Evolutionary conservation across 805 yeast species (phyloP), one percentile per base, ranked within the genome.

Genomic region (Kodamaea jinghongensis): DNA sequence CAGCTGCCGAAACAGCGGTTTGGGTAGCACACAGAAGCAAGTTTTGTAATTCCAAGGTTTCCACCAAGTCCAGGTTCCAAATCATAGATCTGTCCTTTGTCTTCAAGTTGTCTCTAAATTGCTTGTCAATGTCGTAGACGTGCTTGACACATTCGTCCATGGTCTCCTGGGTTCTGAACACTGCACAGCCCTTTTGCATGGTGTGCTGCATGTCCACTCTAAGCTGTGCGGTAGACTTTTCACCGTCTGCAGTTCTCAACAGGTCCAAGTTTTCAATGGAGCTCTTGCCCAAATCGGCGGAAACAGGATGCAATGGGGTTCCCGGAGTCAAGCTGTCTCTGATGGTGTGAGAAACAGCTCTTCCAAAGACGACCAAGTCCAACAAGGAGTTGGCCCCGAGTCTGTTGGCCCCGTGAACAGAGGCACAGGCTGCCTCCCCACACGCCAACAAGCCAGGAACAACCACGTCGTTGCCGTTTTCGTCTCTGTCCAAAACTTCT

Each of bases 381-480:
- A 91, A 80, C 56, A 91, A 74, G 7, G 99, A 93, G 79, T 91
- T 91, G 50, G 99, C 99, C 67, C 99, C 99, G 52, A 91, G 78
- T 76, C 99, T 89, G 79, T 91, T 91, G 47, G 99, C 99, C 72
- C 99, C 99, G 63, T 91, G 99, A 43, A 91, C 99, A 26, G 97
- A 89, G 47, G 96, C 98, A 79, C 97, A 91, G 32, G 97, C 99
- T 50, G 95, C 90, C 75, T 91, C 99, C 76, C 99, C 99, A 75
- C 97, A 89, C 10, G 99, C 97, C 64, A 80, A 77, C 52, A 91
- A 76, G 58, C 99, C 99, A 58, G 93, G 95, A 47, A 91, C 93
- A 52, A 85, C 79, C 59, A 76, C 79, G 64, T 93, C 99, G 56
- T 91, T 80, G 55, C 99, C 99, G 51, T 76, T 71, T 61, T 78